phyloP scores from a whole-genome alignment of 257 asterid genomes.

The Cinchona pubescens region DNA sequence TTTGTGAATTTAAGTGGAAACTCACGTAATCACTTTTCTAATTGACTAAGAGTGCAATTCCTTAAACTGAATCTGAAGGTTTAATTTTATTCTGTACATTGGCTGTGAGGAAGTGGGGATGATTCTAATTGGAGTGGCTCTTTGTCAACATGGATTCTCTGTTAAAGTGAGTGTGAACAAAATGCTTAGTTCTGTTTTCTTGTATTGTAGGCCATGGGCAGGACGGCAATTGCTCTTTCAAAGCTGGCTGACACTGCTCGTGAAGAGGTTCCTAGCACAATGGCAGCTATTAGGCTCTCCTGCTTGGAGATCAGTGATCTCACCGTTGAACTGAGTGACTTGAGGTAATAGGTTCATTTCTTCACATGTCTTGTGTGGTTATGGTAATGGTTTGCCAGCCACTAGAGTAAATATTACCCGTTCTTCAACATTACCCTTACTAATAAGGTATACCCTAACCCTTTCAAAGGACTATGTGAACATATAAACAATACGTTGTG shows the following conservation, averaged over 20 bases:
- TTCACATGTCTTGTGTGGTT: neutral
- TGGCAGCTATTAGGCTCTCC: constrained; percentile 83
- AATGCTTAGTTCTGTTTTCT: constrained; percentile 12
- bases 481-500: neutral
- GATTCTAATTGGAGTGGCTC: neutral
- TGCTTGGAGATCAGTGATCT: constrained; percentile 94
- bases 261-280: constrained; percentile 86
- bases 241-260: constrained; percentile 83
- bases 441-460: neutral
- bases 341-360: constrained; percentile 49
- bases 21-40: neutral
- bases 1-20: neutral
- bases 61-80: neutral
- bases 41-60: neutral
- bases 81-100: neutral
- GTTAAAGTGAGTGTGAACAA: neutral
- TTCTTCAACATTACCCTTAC: neutral
- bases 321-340: constrained; percentile 74
- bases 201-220: constrained; percentile 72
- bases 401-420: neutral
- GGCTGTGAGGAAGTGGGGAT: neutral
- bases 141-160: neutral
- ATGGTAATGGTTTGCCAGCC: neutral
- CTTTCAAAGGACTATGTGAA: neutral
- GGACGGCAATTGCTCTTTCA: constrained; percentile 74